These are phyloP conservation scores for Quercus gilva DNA, from an alignment of 306 rosid genomes.

Conservation along the genomic window DNA sequence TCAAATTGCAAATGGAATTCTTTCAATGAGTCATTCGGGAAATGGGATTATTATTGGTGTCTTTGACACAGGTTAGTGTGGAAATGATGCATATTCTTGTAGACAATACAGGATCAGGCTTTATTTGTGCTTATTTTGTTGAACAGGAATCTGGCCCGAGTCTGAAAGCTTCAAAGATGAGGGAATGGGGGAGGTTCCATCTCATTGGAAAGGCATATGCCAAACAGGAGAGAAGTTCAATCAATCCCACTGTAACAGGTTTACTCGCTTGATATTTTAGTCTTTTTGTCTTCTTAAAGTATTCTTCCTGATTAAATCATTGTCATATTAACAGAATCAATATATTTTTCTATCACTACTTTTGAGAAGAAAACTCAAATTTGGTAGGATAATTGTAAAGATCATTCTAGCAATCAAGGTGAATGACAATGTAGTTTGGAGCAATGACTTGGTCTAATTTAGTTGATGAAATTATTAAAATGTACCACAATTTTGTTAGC, in stretches of 20 bases:
- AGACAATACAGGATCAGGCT: background rate
- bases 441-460: background rate
- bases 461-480: background rate
- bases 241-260: slow-evolving; percentile 51
- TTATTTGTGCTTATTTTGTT: slow-evolving; percentile 1
- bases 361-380: background rate
- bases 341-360: background rate
- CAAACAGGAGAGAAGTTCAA: slow-evolving; percentile 53
- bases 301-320: background rate
- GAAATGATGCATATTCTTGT: slow-evolving; percentile 8
- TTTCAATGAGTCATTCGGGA: slow-evolving; percentile 42
- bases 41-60: slow-evolving; percentile 51
- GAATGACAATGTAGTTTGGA: background rate
- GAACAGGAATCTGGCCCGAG: slow-evolving; percentile 65
- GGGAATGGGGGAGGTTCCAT: slow-evolving; percentile 46
- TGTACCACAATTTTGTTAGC: background rate
- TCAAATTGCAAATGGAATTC: slow-evolving; percentile 32
- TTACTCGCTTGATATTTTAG: background rate
- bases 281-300: background rate
- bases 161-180: slow-evolving; percentile 57
- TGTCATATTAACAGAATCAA: background rate
- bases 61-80: slow-evolving; percentile 55
- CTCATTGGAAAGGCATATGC: slow-evolving; percentile 55
- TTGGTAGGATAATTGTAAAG: background rate
- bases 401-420: background rate